Evolutionary conservation across 495 filamentous ascomycete species (phyloP), one percentile per base, ranked within the genome.

Genomic region (Aspergillus bridgeri): DNA sequence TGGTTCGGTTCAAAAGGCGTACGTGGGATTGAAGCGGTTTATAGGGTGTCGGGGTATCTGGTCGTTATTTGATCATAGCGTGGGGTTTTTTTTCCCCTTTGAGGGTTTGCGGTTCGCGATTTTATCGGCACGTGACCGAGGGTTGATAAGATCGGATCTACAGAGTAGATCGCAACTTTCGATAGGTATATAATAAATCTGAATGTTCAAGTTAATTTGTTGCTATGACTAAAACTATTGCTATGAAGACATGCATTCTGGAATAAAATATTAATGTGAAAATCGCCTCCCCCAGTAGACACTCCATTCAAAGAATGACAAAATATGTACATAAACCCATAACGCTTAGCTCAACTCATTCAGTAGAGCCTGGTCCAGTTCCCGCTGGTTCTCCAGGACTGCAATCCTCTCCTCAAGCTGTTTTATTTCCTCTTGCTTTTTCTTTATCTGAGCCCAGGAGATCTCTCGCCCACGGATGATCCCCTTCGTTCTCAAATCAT

Each of bases 401-500:
- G 59, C 65, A 59, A 72, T 69, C 61, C 65, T 80, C 72, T 54
- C 77, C 56, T 75, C 85, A 75, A 52, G 66, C 74, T 67, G 86
- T 79, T 44, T 84, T 64, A 86, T 83, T 56, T 82, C 78, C 2
- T 73, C 73, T 46, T 91, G 84, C 46, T 86, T 86, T 22, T 75
- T 77, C 65, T 82, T 85, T n/a, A 88, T 58, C 6, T 81, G 79
- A 2, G 77, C 69, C 23, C 90, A 69, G 2, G 82, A 74, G 20
- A 86, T 80, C 54, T 92, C 88, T 5, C 89, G 69, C 0, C 84
- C 86, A 3, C 77, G 77, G 24, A 78, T 73, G 19, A 89, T 76
- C 1, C 88, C 88, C 58, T 74, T 76, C 7, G 69, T 75, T 42
- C 75, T 77, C 51, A 84, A 65, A 11, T 83, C 81, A 59, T 88